These are phyloP conservation scores for Saccharomyces mikatae DNA, from an alignment of 805 yeast species.

Conservation along the genomic window DNA sequence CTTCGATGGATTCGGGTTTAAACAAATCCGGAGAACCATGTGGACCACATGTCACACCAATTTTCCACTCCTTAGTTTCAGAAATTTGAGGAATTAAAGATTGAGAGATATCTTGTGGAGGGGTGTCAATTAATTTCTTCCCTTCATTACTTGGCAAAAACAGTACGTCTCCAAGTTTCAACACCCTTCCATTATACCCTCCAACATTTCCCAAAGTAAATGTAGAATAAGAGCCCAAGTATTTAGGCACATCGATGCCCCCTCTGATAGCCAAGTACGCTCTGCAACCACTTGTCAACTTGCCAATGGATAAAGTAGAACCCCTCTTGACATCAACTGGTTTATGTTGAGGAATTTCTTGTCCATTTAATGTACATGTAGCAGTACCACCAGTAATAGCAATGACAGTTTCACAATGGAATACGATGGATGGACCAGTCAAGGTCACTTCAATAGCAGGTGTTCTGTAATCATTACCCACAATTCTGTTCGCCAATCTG, in stretches of 20 bases:
- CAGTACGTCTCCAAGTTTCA: conserved; percentile 87
- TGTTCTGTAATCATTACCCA: conserved; percentile 73
- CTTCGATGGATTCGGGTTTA: conserved; percentile 60
- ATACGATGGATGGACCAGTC: conserved; percentile 75
- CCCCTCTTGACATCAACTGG: conserved; percentile 70
- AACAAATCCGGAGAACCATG: conserved; percentile 97
- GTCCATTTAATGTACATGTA: conserved; percentile 58
- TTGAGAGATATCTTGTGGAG: conserved; percentile 51
- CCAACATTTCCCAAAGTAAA: conserved; percentile 90
- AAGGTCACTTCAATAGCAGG: conserved; percentile 90
- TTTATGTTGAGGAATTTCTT: conserved; percentile 51
- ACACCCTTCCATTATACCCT: conserved; percentile 87
- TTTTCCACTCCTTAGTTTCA: conserved; percentile 50
- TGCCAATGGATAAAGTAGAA: conserved; percentile 73
- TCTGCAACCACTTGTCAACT: conserved; percentile 75
- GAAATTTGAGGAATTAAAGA: conserved; percentile 31
- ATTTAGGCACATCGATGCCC: conserved; percentile 89
- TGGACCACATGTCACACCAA: conserved; percentile 94
- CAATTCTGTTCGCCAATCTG: conserved; percentile 81
- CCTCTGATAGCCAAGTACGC: conserved; percentile 85
- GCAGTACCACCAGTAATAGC: conserved; percentile 84
- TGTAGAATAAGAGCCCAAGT: conserved; percentile 92
- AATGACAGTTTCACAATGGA: conserved; percentile 72
- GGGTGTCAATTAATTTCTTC: conserved; percentile 68
- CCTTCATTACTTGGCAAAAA: conserved; percentile 36